These are phyloP conservation scores for Aspergillus conjunctus DNA, from an alignment of 495 filamentous ascomycete species.

Conservation along the genomic window DNA sequence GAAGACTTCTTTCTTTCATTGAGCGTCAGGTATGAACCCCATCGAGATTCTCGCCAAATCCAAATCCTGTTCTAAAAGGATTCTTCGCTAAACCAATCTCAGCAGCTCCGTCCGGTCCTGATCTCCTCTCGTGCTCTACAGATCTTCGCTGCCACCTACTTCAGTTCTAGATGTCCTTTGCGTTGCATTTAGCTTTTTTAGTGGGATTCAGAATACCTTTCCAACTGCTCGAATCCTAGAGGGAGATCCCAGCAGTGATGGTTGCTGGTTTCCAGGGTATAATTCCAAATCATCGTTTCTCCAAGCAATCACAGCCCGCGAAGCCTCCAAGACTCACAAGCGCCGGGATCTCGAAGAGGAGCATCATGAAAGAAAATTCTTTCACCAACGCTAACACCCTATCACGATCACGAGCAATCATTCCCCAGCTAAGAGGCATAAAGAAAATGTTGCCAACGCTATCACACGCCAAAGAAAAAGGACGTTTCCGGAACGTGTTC, in stretches of 20 bases:
- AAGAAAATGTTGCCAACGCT: background rate
- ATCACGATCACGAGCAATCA: too few species aligned
- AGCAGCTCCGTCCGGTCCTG: background rate
- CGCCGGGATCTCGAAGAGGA: background rate
- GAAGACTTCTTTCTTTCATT: too few species aligned
- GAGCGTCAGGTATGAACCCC: too few species aligned
- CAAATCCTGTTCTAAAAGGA: background rate
- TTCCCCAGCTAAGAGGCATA: background rate
- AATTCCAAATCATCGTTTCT: slow-evolving; percentile 1
- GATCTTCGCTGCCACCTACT: too few species aligned
- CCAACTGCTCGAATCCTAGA: background rate
- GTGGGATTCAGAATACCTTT: background rate
- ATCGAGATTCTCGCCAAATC: too few species aligned
- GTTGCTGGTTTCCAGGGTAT: background rate
- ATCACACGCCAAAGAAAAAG: background rate
- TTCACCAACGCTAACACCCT: too few species aligned
- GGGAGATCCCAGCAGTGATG: slow-evolving; percentile 2
- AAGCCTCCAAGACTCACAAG: background rate
- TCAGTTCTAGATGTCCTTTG: background rate
- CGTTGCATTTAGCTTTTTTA: background rate
- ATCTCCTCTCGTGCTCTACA: background rate
- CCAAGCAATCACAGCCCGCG: background rate
- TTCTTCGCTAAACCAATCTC: background rate
- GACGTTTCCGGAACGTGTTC: background rate
- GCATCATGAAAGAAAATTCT: background rate